Percentiles rank a stretch among this genome's conserved stretches.
Conservation (phyloP, 139 green algal species). For the Tetraselmis chui region DNA sequence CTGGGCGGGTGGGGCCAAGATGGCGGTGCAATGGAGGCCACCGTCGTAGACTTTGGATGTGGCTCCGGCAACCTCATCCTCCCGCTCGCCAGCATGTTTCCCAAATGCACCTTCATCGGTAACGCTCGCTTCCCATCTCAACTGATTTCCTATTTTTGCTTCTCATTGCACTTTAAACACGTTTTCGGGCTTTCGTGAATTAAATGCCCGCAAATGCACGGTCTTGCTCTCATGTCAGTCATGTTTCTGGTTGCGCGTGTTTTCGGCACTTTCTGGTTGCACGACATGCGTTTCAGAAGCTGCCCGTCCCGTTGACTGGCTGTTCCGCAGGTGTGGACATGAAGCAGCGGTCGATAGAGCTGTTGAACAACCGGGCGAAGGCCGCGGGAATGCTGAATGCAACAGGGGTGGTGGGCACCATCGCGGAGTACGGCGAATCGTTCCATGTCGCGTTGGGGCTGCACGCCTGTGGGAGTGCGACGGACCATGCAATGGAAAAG, state of each 20-base stretch:
- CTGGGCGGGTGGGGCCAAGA: slow-evolving; percentile 5
- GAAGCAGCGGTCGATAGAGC: slow-evolving; percentile 47
- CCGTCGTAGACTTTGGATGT: slow-evolving; percentile 67
- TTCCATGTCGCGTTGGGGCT: slow-evolving; percentile 64
- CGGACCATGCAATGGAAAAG: slow-evolving; percentile 37
- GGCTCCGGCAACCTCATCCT: slow-evolving; percentile 59
- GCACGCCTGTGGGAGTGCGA: slow-evolving; percentile 70
- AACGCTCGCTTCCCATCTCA: no score
- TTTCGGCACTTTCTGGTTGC: no score
- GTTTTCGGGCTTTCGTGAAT: no score
- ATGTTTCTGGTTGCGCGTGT: no score
- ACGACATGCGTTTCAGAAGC: no score
- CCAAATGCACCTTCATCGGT: slow-evolving; percentile 31
- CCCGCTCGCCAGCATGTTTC: slow-evolving; percentile 51
- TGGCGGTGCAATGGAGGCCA: not conserved
- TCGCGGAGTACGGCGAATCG: slow-evolving; percentile 5
- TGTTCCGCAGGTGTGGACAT: slow-evolving; percentile 66
- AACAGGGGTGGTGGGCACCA: not conserved
- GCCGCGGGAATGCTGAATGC: slow-evolving; percentile 42
- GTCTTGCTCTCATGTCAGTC: no score
- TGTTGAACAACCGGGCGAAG: slow-evolving; percentile 37
- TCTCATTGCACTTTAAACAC: no score
- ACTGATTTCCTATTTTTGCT: no score
- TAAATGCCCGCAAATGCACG: no score
- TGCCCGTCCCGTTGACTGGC: no score